These are phyloP conservation scores for Nepenthes gracilis DNA, from an alignment of 148 eudicot species.

Conservation along the genomic window DNA sequence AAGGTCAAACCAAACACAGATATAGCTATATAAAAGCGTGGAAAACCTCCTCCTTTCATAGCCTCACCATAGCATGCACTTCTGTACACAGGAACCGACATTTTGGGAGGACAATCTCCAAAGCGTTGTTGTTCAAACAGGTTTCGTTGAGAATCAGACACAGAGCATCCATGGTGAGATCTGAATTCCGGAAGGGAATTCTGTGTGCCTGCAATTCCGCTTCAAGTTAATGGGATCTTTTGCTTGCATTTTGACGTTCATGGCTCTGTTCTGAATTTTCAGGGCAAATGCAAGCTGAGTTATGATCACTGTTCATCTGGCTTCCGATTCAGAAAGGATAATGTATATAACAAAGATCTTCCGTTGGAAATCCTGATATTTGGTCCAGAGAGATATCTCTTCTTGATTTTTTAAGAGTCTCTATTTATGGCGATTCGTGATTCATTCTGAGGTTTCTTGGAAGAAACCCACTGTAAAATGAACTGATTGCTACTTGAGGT, in stretches of 20 bases:
- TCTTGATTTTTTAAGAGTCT: too few species aligned
- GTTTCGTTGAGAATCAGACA: slow-evolving; percentile 36
- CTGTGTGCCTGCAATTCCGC: neutral
- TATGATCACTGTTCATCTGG: neutral
- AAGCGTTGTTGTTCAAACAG: slow-evolving; percentile 58
- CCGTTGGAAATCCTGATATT: too few species aligned
- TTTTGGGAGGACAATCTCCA: slow-evolving; percentile 70
- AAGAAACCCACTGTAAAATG: too few species aligned
- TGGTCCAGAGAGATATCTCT: too few species aligned
- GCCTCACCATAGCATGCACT: neutral
- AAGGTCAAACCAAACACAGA: too few species aligned
- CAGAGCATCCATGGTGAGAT: slow-evolving; percentile 9
- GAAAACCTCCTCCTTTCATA: neutral
- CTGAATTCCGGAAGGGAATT: neutral
- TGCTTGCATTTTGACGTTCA: neutral
- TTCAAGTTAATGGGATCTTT: neutral
- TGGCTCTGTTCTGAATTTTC: neutral
- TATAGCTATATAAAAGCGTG: neutral
- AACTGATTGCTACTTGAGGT: too few species aligned
- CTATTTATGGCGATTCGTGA: too few species aligned
- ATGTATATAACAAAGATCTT: neutral
- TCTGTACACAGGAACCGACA: slow-evolving; percentile 28
- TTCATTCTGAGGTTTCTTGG: too few species aligned
- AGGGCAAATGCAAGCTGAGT: neutral
- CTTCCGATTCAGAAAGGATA: neutral